phyloP scores from a whole-genome alignment of 805 yeast species.

The Yamadazyma kitorensis region DNA sequence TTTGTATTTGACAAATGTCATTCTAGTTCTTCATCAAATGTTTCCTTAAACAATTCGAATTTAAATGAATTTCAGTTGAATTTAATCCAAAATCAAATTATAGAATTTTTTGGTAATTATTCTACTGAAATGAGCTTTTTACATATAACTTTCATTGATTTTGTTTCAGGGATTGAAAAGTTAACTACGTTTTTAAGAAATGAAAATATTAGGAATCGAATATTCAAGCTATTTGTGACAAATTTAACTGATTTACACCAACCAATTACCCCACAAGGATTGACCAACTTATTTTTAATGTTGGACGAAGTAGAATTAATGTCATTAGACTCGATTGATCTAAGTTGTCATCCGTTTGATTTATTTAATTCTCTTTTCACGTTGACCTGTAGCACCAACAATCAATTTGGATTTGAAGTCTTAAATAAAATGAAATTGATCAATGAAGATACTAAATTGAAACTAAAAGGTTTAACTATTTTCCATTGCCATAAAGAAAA shows the following conservation, averaged over 20 bases:
- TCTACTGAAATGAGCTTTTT: slow-evolving; percentile 25
- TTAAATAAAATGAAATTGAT: slow-evolving; percentile 20
- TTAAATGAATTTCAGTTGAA: slow-evolving; percentile 6
- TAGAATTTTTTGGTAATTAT: slow-evolving; percentile 23
- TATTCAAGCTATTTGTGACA: slow-evolving; percentile 31
- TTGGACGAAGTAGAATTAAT: slow-evolving; percentile 28
- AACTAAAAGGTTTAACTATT: slow-evolving; percentile 25
- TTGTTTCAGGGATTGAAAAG: slow-evolving; percentile 20
- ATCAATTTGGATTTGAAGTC: slow-evolving; percentile 29
- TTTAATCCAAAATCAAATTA: slow-evolving; percentile 20
- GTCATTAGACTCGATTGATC: slow-evolving; percentile 17
- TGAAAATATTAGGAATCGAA: slow-evolving; percentile 22
- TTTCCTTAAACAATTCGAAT: background rate
- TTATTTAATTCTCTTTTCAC: slow-evolving; percentile 23
- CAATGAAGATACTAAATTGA: slow-evolving; percentile 20
- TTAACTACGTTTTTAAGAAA: slow-evolving; percentile 22
- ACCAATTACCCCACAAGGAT: slow-evolving; percentile 24
- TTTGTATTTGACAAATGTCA: slow-evolving; percentile 35
- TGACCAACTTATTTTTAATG: slow-evolving; percentile 32
- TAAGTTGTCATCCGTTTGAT: slow-evolving; percentile 17
- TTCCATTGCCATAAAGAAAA: slow-evolving; percentile 31
- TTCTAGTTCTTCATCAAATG: slow-evolving; percentile 3
- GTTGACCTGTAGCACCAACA: slow-evolving; percentile 30
- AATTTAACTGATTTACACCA: slow-evolving; percentile 18
- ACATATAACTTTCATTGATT: slow-evolving; percentile 32